phyloP scores from a whole-genome alignment of 805 yeast species.

The Wickerhamiella alocasiicola region DNA sequence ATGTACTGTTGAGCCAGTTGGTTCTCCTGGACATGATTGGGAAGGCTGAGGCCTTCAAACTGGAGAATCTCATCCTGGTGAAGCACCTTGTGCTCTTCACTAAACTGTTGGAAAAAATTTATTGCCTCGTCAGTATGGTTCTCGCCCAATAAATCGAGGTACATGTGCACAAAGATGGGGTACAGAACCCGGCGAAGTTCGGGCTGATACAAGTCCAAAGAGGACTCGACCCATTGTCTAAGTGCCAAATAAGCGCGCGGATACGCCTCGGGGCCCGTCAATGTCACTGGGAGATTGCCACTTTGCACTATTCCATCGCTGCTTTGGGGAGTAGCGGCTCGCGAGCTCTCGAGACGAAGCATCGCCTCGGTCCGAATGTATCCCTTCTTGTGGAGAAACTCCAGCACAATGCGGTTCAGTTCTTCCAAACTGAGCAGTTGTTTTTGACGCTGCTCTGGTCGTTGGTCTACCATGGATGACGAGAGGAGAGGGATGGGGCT shows the following conservation, averaged over 20 bases:
- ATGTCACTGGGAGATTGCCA: slow-evolving; percentile 16
- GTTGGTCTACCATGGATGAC: slow-evolving; percentile 8
- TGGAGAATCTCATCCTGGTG: slow-evolving; percentile 69
- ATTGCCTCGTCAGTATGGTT: slow-evolving; percentile 47
- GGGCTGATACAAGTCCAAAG: slow-evolving; percentile 79
- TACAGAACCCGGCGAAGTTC: slow-evolving; percentile 73
- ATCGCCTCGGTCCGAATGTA: slow-evolving; percentile 89
- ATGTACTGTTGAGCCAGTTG: slow-evolving; percentile 66
- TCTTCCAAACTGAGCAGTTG: slow-evolving; percentile 53
- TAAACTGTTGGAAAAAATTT: slow-evolving; percentile 60
- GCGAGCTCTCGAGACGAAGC: slow-evolving; percentile 61
- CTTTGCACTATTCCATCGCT: slow-evolving; percentile 27
- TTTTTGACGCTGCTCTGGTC: slow-evolving; percentile 10
- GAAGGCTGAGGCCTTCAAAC: slow-evolving; percentile 60
- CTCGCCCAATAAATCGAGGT: slow-evolving; percentile 62
- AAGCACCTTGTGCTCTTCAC: slow-evolving; percentile 55
- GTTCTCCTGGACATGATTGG: slow-evolving; percentile 74
- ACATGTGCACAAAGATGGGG: slow-evolving; percentile 88
- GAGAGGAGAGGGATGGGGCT: no score
- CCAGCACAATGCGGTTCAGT: slow-evolving; percentile 81
- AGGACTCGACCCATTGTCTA: slow-evolving; percentile 79
- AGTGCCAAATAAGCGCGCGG: slow-evolving; percentile 69
- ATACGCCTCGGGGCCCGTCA: slow-evolving; percentile 51
- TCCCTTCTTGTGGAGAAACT: slow-evolving; percentile 86
- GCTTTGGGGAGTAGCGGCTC: slow-evolving; percentile 20